A percentile compares a stretch with the other conserved stretches of the same genome.
phyloP scores from a whole-genome alignment of 1,139 yeast species.

The Debaryomycetaceae sp. region DNA sequence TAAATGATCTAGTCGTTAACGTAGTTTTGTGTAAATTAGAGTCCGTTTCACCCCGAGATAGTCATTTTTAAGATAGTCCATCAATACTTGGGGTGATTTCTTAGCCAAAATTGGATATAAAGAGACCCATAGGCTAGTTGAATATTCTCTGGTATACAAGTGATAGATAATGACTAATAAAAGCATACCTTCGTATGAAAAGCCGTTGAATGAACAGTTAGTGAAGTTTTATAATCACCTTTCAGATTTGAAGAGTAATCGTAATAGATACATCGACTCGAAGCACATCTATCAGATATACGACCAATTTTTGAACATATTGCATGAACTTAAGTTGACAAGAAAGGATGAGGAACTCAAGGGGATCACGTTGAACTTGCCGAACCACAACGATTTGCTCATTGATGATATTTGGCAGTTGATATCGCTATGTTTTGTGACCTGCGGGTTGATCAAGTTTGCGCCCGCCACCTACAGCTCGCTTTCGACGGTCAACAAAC shows the following conservation, averaged over 20 bases:
- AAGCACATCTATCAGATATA: constrained; percentile 58
- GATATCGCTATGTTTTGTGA: constrained; percentile 76
- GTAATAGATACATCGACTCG: constrained; percentile 60
- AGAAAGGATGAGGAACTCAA: constrained; percentile 48
- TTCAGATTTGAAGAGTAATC: constrained; percentile 59
- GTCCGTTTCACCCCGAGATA: background rate
- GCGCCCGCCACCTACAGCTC: constrained; percentile 96
- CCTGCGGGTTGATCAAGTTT: constrained; percentile 84
- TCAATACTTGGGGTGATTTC: too few species aligned
- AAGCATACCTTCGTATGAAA: constrained; percentile 50
- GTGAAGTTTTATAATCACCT: constrained; percentile 46
- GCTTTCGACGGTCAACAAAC: constrained; percentile 74
- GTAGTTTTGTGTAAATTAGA: background rate
- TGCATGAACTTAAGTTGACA: constrained; percentile 49
- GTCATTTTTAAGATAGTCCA: background rate
- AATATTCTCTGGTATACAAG: background rate
- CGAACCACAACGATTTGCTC: constrained; percentile 59
- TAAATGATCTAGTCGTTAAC: background rate
- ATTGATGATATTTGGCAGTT: constrained; percentile 88
- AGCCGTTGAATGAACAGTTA: constrained; percentile 46
- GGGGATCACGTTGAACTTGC: constrained; percentile 37
- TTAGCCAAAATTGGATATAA: too few species aligned
- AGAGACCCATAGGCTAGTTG: too few species aligned
- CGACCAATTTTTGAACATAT: constrained; percentile 46
- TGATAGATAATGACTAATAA: constrained; percentile 7